phyloP scores from a whole-genome alignment of 148 eudicot species.

The Persicaria maculosa region DNA sequence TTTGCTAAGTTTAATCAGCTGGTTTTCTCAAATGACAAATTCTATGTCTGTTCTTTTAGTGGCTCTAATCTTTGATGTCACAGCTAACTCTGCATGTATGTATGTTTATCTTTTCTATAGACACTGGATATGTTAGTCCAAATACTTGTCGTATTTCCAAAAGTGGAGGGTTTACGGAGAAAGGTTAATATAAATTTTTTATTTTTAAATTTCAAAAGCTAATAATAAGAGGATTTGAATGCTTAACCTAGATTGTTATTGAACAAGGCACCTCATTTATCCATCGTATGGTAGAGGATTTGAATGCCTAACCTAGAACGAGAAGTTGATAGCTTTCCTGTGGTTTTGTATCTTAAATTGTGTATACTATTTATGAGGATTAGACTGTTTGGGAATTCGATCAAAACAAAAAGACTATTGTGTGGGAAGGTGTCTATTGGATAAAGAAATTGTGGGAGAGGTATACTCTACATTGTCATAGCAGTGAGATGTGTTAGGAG shows the following conservation, averaged over 20 bases:
- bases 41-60: not conserved
- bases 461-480: no score
- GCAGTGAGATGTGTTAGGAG: no score
- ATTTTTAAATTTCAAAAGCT: not conserved
- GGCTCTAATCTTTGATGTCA: not conserved
- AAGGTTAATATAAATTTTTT: constrained; percentile 45
- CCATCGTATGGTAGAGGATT: constrained; percentile 89
- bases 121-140: constrained; percentile 89
- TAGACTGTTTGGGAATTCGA: no score
- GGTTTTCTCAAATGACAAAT: not conserved
- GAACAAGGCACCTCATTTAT: constrained; percentile 79
- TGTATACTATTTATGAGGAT: no score
- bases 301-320: not conserved
- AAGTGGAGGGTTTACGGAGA: constrained; percentile 68
- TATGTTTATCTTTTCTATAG: constrained; percentile 25
- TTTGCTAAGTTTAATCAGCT: not conserved
- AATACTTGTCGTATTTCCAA: constrained; percentile 69
- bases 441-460: no score
- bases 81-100: not conserved
- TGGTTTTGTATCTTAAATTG: no score
- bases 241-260: constrained; percentile 14
- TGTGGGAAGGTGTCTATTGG: no score
- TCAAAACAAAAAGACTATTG: no score
- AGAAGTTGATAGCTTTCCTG: no score
- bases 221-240: constrained; percentile 3